Conservation (phyloP, 257 asterid genomes). For the Solanum appendiculatum region DNA sequence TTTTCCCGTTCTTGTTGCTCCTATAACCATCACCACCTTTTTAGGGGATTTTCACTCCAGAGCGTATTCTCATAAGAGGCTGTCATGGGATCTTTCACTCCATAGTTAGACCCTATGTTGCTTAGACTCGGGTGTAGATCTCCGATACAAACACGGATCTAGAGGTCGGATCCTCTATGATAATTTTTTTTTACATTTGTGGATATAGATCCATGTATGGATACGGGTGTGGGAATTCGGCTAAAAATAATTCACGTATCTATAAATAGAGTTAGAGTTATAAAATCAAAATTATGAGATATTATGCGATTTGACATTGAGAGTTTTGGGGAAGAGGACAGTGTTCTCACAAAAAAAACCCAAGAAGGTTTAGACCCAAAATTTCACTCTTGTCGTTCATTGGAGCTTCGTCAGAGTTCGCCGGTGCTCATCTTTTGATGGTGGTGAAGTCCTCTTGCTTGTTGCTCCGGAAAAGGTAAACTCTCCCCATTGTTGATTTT, state of each 20-base stretch:
- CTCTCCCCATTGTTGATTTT: too few relatives aligned
- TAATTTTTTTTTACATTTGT: background rate
- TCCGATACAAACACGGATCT: too few relatives aligned
- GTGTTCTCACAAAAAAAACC: background rate
- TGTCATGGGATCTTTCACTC: background rate
- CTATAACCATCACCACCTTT: background rate
- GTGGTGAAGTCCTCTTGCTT: too few relatives aligned
- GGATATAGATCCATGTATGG: background rate
- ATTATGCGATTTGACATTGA: too few relatives aligned
- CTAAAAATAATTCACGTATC: background rate
- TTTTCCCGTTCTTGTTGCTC: background rate
- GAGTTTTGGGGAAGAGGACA: rapidly evolving
- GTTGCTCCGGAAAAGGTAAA: too few relatives aligned
- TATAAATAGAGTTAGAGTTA: too few relatives aligned
- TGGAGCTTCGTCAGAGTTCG: too few relatives aligned
- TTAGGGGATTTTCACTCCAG: too few relatives aligned
- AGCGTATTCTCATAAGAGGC: background rate
- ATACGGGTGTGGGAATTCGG: too few relatives aligned
- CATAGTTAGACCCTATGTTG: background rate
- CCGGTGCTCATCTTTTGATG: too few relatives aligned
- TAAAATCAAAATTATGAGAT: background rate
- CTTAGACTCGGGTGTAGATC: background rate
- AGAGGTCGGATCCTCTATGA: background rate
- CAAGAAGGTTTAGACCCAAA: too few relatives aligned
- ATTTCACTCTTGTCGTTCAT: too few relatives aligned